These are phyloP conservation scores for Adansonia rubrostipa DNA, from an alignment of 441 rosid genomes.

Conservation along the genomic window DNA sequence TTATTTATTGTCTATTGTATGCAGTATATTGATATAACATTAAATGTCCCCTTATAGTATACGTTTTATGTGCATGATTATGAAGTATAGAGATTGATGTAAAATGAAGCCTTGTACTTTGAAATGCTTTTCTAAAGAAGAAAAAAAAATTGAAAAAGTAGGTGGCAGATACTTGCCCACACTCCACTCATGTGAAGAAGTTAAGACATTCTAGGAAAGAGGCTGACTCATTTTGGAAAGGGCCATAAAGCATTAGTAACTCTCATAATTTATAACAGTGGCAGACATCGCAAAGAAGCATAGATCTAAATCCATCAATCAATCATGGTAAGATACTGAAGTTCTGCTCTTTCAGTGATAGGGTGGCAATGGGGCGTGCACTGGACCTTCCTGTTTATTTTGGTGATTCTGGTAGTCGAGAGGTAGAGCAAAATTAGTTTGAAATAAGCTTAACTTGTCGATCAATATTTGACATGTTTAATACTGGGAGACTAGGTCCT, in stretches of 20 bases:
- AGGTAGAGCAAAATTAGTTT: slow-evolving; percentile 51
- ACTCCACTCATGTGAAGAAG: not conserved
- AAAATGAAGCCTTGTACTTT: not conserved
- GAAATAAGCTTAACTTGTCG: slow-evolving; percentile 14
- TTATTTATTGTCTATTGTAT: not conserved
- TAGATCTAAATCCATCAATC: not conserved
- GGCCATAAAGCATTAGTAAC: not conserved
- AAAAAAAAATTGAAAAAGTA: not conserved
- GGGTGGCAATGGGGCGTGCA: slow-evolving; percentile 91
- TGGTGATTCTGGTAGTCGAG: slow-evolving; percentile 95
- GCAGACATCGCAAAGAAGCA: slow-evolving; percentile 1
- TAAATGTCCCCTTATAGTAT: not conserved
- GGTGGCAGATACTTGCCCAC: not conserved
- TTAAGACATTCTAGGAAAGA: not conserved
- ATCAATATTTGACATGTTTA: slow-evolving; percentile 33
- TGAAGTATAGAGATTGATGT: slow-evolving; percentile 8
- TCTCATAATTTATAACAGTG: not conserved
- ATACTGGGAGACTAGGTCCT: slow-evolving; percentile 64
- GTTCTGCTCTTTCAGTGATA: slow-evolving; percentile 63
- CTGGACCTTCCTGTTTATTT: slow-evolving; percentile 93
- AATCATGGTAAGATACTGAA: not conserved
- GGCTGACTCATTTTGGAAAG: not conserved
- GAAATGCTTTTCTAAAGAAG: not conserved
- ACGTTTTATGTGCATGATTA: not conserved
- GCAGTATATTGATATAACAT: not conserved